Base-by-base conservation (phyloP, 805 yeast genomes). In the Saccharomycodes ludwigii region DNA sequence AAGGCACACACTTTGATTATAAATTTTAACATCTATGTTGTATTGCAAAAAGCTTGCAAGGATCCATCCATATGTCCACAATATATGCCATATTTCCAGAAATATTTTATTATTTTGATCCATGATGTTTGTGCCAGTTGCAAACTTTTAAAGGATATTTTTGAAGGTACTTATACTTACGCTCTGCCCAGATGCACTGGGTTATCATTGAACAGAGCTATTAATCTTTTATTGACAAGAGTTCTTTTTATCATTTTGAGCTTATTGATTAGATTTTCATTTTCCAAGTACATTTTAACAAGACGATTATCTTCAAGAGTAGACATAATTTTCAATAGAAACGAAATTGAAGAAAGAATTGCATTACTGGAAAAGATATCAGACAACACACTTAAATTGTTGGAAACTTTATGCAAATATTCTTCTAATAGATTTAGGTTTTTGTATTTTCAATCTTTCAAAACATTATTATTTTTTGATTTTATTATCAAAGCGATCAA, bases 391-490 rank as follows among this genome's bases (percentile, higher is more conserved):
- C n/a, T 29, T 5, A 17, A 31, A 19, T 15, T 34, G 6, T 3
- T 34, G 8, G 25, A 19, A 13, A 20, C 13, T 6, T 19, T 27
- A 17, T 18, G 28, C 7, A 22, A 30, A 21, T 30, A 28, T 8
- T 30, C n/a, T 16, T 27, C 37, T 4, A 12, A 9, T 9, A 17
- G 23, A 9, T 31, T 19, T 9, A 34, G 37, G 24, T 30, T 34
- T 10, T 12, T 15, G 4, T 17, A 29, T 11, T 31, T 30, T 20
- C 33, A 34, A 11, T 27, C 29, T n/a, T 34, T 34, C 26, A 34
- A 34, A 27, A 3, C 28, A 10, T 31, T 30, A 18, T 12, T 34
- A 12, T 34, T 27, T 24, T 30, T 34, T 20, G 37, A 34, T 27
- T 34, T 29, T 21, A 21, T 34, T 20, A 27, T 20, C 6, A 19